Evolutionary conservation across 768 basidiomycete genomes (phyloP).

Genomic region (Panus rudis): DNA sequence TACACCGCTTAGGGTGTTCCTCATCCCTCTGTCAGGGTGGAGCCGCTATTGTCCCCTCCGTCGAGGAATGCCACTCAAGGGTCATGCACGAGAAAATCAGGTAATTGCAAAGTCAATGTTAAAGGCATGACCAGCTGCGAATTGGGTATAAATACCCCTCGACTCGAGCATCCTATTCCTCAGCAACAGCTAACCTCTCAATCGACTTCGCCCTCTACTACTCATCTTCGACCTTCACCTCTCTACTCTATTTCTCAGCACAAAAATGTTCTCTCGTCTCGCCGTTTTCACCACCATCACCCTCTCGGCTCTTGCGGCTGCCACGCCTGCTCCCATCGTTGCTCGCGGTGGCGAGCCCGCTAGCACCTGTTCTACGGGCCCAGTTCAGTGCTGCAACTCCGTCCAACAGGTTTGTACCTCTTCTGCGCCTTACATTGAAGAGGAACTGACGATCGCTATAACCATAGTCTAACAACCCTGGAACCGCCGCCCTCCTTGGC

Average conservation of each 20-base stretch:
- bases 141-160: not conserved
- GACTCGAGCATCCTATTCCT: not conserved
- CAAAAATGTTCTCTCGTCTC: no score
- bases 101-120: no score
- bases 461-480: not conserved
- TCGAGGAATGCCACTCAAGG: no score
- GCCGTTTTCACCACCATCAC: no score
- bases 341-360: not conserved
- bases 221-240: not conserved
- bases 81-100: no score
- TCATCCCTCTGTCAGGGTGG: no score
- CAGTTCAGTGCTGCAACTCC: constrained; percentile 11
- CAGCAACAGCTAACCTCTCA: not conserved
- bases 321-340: not conserved
- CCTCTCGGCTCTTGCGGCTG: not conserved
- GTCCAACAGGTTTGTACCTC: not conserved
- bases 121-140: no score
- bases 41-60: no score
- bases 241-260: not conserved
- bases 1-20: no score
- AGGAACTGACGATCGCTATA: not conserved
- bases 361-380: constrained; percentile 5
- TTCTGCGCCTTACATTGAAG: not conserved
- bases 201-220: not conserved
- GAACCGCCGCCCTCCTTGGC: not conserved